Evolutionary conservation across 106 monocot genomes (phyloP).

Genomic region (Iris macrosiphon): DNA sequence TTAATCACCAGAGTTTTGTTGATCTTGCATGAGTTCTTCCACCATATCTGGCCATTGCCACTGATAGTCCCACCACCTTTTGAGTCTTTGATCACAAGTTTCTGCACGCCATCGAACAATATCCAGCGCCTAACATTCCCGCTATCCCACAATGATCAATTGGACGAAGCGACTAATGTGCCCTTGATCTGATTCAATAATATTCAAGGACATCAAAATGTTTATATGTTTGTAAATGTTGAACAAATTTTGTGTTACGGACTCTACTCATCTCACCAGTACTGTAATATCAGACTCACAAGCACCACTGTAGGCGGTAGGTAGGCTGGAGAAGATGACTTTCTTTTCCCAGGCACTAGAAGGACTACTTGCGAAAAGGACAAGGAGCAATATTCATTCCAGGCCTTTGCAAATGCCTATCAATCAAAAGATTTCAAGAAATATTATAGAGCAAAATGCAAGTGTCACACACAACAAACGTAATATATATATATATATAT

Average conservation of each 20-base stretch:
- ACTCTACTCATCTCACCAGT: slow-evolving; percentile 19
- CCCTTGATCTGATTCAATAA: slow-evolving; percentile 9
- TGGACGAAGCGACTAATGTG: slow-evolving; percentile 14
- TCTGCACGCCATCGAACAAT: slow-evolving; percentile 6
- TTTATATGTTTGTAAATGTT: too few species aligned
- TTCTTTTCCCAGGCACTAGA: slow-evolving; percentile 23
- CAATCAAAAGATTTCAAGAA: neutral
- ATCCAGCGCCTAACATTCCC: slow-evolving; percentile 12
- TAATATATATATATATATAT: neutral
- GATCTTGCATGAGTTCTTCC: slow-evolving; percentile 26
- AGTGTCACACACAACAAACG: neutral
- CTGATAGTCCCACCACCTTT: slow-evolving; percentile 18
- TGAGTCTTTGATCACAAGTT: slow-evolving; percentile 3
- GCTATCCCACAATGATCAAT: slow-evolving; percentile 8
- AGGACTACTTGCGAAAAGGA: slow-evolving; percentile 5
- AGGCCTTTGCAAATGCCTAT: slow-evolving; percentile 50
- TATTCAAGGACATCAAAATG: neutral
- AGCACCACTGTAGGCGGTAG: slow-evolving; percentile 55
- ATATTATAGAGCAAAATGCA: neutral
- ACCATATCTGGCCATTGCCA: slow-evolving; percentile 18
- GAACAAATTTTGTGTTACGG: too few species aligned
- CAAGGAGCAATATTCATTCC: slow-evolving; percentile 21
- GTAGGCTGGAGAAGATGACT: slow-evolving; percentile 54
- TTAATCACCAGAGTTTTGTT: slow-evolving; percentile 7
- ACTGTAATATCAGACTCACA: slow-evolving; percentile 57